Percentiles rank a stretch among this genome's conserved stretches.
Evolutionary conservation across 108 stramenopile species (phyloP).

Genomic region (Nitzschia putrida): DNA sequence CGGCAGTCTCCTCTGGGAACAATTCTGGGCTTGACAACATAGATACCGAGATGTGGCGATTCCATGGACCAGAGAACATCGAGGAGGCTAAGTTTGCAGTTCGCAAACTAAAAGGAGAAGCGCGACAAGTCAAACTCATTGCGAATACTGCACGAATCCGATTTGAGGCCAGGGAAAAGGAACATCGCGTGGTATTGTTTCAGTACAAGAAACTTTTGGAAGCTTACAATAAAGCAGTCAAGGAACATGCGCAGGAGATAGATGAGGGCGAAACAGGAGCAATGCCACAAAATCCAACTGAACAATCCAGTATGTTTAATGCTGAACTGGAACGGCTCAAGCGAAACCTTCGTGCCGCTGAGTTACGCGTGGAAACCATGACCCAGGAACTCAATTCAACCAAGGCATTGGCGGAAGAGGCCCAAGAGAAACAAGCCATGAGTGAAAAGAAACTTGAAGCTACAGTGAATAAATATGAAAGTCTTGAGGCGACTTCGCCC

Average conservation of each 20-base stretch:
- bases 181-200: constrained; percentile 2
- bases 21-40: not conserved
- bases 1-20: not conserved
- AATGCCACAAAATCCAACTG: not conserved
- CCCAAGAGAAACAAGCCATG: constrained; percentile 11
- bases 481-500: not conserved
- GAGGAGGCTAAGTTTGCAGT: constrained; percentile 12
- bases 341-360: constrained; percentile 9
- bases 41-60: not conserved
- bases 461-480: not conserved
- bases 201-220: constrained; percentile 18
- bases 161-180: constrained; percentile 20
- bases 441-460: not conserved
- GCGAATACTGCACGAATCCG: constrained; percentile 19
- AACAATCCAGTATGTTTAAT: not conserved
- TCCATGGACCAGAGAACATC: constrained; percentile 3
- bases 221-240: not conserved
- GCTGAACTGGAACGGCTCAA: constrained; percentile 11
- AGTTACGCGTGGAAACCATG: constrained; percentile 9
- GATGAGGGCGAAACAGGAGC: not conserved
- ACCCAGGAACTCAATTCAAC: not conserved
- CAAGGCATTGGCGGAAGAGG: constrained; percentile 9
- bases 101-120: constrained; percentile 11
- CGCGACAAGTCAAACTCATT: constrained; percentile 3
- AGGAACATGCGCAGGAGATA: not conserved